These are phyloP conservation scores for Teratosphaeria destructans DNA, from an alignment of 2,329 filamentous ascomycete genomes.

Conservation along the genomic window DNA sequence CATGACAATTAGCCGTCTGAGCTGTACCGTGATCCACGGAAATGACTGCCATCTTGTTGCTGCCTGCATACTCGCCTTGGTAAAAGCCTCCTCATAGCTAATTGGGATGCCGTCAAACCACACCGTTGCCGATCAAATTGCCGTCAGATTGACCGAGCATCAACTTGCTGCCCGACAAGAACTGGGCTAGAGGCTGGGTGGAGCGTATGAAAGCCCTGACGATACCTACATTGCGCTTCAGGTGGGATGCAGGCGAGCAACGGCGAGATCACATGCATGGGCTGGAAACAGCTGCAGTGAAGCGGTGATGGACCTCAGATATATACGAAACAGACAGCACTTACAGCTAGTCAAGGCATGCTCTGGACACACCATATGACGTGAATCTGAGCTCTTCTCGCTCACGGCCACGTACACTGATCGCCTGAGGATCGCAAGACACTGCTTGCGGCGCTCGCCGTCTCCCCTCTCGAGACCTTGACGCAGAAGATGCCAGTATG, in stretches of 20 bases:
- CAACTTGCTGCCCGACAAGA: neutral
- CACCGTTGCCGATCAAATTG: neutral
- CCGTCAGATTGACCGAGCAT: neutral
- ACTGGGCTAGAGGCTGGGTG: neutral
- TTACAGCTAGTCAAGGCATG: neutral
- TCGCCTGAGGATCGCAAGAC: slow-evolving; percentile 34
- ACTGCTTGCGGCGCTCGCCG: slow-evolving; percentile 36
- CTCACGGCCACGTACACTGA: slow-evolving; percentile 27
- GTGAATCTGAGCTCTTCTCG: slow-evolving; percentile 2
- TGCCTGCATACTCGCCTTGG: neutral
- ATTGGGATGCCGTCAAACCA: neutral
- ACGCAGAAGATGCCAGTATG: slow-evolving; percentile 33
- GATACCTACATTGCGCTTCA: neutral
- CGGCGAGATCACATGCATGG: neutral
- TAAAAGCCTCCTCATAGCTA: neutral
- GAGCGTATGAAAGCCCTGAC: neutral
- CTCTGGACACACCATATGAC: slow-evolving; percentile 1
- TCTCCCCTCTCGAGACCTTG: slow-evolving; percentile 32
- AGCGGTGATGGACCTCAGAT: neutral
- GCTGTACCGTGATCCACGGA: neutral
- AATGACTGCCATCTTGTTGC: neutral
- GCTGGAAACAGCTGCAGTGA: too few relatives aligned
- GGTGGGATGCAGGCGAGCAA: neutral
- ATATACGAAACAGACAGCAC: neutral
- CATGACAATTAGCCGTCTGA: slow-evolving; percentile 3